Evolutionary conservation across 2,329 filamentous ascomycete genomes (phyloP).

Genomic region (Fusarium pseudonygamai): DNA sequence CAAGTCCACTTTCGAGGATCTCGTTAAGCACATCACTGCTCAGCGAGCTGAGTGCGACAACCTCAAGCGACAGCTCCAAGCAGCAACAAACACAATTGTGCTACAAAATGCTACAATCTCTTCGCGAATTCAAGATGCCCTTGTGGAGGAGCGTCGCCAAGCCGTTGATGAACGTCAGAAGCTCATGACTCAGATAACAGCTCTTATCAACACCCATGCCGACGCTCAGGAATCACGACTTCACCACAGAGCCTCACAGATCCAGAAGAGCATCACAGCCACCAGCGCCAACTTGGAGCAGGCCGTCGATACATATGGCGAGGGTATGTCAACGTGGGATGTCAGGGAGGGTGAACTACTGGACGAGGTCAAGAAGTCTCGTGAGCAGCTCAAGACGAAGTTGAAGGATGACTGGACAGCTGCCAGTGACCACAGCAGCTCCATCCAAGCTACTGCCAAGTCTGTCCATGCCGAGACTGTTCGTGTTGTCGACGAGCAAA

Average conservation of each 20-base stretch:
- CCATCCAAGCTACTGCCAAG: slow-evolving; percentile 83
- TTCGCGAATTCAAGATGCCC: slow-evolving; percentile 70
- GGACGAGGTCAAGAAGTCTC: slow-evolving; percentile 75
- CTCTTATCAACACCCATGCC: slow-evolving; percentile 78
- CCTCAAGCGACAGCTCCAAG: slow-evolving; percentile 76
- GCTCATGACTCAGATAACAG: slow-evolving; percentile 79
- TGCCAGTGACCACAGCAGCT: slow-evolving; percentile 82
- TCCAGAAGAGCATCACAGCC: slow-evolving; percentile 71
- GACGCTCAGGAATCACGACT: slow-evolving; percentile 78
- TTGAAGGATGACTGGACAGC: slow-evolving; percentile 87
- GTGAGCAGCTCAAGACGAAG: slow-evolving; percentile 81
- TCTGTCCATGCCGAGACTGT: slow-evolving; percentile 92
- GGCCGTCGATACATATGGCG: slow-evolving; percentile 71
- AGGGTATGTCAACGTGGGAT: slow-evolving; percentile 80
- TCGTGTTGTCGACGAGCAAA: slow-evolving; percentile 88
- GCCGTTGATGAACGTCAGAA: slow-evolving; percentile 78
- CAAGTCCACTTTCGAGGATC: slow-evolving; percentile 83
- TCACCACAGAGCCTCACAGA: slow-evolving; percentile 66
- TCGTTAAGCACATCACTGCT: slow-evolving; percentile 76
- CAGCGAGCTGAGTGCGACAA: slow-evolving; percentile 81
- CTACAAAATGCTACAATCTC: slow-evolving; percentile 75
- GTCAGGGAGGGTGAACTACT: slow-evolving; percentile 74
- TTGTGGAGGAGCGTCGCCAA: slow-evolving; percentile 80
- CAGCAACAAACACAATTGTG: slow-evolving; percentile 73
- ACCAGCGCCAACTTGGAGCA: slow-evolving; percentile 73